A percentile compares a stretch with the other conserved stretches of the same genome.
Conservation (phyloP, 306 rosid species). For the Prosopis cineraria region DNA sequence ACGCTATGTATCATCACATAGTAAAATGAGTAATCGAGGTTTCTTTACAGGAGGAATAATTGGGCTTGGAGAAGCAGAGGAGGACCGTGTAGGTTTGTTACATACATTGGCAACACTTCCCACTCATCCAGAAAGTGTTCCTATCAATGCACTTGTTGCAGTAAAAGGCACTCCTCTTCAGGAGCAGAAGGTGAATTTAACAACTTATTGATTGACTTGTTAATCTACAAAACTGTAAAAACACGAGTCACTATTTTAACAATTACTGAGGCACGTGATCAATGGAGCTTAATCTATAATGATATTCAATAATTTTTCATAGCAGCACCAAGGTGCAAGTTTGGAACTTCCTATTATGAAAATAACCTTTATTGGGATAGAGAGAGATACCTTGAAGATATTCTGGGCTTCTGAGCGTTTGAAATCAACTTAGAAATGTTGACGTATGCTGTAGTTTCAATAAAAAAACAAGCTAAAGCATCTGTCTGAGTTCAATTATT, state of each 20-base stretch:
- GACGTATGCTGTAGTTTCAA: background rate
- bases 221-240: background rate
- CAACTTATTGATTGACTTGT: background rate
- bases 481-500: background rate
- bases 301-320: background rate
- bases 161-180: conserved; percentile 97
- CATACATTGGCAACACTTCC: conserved; percentile 96
- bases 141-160: conserved; percentile 85
- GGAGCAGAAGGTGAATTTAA: conserved; percentile 73
- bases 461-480: background rate
- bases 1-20: background rate
- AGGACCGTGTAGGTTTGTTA: conserved; percentile 91
- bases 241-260: background rate
- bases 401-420: background rate
- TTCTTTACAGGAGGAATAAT: conserved; percentile 84
- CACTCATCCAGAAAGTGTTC: conserved; percentile 96
- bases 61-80: conserved; percentile 97
- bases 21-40: conserved; percentile 33
- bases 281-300: conserved; percentile 12
- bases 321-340: background rate
- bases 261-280: background rate
- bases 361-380: conserved; percentile 18
- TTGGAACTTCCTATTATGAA: background rate
- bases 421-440: background rate
- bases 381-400: background rate